A percentile compares a stretch with the other conserved stretches of the same genome.
Conservation (phyloP, 2,329 filamentous ascomycete genomes). For the Ascochyta viciae-villosae region DNA sequence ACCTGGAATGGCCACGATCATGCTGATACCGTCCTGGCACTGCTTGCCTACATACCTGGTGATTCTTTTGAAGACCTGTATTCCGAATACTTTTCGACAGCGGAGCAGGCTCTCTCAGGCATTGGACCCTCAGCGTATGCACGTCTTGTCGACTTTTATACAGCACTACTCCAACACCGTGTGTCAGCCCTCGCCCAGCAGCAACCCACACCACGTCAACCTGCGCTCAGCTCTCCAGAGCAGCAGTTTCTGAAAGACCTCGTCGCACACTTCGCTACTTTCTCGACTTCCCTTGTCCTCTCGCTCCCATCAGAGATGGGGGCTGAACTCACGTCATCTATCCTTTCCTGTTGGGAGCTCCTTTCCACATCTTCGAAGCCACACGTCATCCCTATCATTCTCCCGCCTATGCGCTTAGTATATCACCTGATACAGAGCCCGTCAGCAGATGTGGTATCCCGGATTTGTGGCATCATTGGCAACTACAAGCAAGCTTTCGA, state of each 20-base stretch:
- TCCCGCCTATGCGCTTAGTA: slow-evolving; percentile 71
- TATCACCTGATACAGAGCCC: slow-evolving; percentile 74
- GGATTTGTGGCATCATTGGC: slow-evolving; percentile 73
- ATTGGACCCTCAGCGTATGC: slow-evolving; percentile 59
- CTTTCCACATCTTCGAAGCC: slow-evolving; percentile 53
- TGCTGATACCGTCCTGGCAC: slow-evolving; percentile 58
- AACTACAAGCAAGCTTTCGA: slow-evolving; percentile 79
- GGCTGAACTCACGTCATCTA: slow-evolving; percentile 56
- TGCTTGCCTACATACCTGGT: slow-evolving; percentile 54
- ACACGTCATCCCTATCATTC: slow-evolving; percentile 65
- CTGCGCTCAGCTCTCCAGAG: slow-evolving; percentile 49
- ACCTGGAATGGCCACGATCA: slow-evolving; percentile 47
- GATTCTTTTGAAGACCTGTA: slow-evolving; percentile 58
- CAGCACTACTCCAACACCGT: slow-evolving; percentile 66
- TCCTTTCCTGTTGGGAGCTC: slow-evolving; percentile 73
- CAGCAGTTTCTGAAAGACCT: slow-evolving; percentile 46
- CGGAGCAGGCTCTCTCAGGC: slow-evolving; percentile 52
- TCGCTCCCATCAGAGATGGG: slow-evolving; percentile 33
- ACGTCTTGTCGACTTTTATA: slow-evolving; percentile 72
- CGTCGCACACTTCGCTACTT: slow-evolving; percentile 37
- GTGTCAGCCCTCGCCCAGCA: slow-evolving; percentile 45
- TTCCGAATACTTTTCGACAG: slow-evolving; percentile 45
- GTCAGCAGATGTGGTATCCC: slow-evolving; percentile 69
- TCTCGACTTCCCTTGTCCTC: slow-evolving; percentile 42
- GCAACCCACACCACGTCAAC: slow-evolving; percentile 3